These are phyloP conservation scores for Bimuria novae-zelandiae DNA, from an alignment of 2,329 filamentous ascomycete species.

Conservation along the genomic window DNA sequence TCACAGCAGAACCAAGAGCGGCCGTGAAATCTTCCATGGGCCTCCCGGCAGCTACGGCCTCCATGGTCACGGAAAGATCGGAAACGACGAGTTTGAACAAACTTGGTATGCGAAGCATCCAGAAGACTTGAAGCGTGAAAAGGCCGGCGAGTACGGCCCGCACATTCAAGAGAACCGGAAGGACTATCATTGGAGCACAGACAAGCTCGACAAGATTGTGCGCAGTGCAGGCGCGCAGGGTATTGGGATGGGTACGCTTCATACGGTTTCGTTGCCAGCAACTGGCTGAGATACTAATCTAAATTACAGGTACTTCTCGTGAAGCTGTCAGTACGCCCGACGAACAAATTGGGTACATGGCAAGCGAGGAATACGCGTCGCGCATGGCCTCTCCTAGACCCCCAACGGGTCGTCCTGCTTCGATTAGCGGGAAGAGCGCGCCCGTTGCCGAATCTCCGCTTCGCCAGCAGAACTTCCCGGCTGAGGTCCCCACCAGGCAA, in stretches of 20 bases:
- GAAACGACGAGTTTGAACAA: constrained; percentile 82
- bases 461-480: constrained; percentile 56
- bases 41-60: constrained; percentile 92
- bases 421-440: constrained; percentile 52
- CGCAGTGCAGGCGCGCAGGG: constrained; percentile 64
- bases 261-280: constrained; percentile 5
- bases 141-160: constrained; percentile 67
- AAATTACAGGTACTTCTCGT: constrained; percentile 65
- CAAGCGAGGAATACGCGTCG: constrained; percentile 80
- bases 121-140: constrained; percentile 74
- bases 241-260: constrained; percentile 57
- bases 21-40: constrained; percentile 68
- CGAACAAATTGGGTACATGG: constrained; percentile 88
- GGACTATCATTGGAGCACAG: constrained; percentile 85
- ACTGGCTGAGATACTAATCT: constrained; percentile 51
- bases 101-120: constrained; percentile 94
- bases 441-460: constrained; percentile 55
- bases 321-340: constrained; percentile 75
- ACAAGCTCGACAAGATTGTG: constrained; percentile 89
- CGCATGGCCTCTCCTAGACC: constrained; percentile 73
- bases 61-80: constrained; percentile 79
- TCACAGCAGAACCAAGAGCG: constrained; percentile 70
- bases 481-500: constrained; percentile 46
- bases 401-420: constrained; percentile 50
- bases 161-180: constrained; percentile 63